Conservation (phyloP, 768 basidiomycete species). For the Suillus subaureus region DNA sequence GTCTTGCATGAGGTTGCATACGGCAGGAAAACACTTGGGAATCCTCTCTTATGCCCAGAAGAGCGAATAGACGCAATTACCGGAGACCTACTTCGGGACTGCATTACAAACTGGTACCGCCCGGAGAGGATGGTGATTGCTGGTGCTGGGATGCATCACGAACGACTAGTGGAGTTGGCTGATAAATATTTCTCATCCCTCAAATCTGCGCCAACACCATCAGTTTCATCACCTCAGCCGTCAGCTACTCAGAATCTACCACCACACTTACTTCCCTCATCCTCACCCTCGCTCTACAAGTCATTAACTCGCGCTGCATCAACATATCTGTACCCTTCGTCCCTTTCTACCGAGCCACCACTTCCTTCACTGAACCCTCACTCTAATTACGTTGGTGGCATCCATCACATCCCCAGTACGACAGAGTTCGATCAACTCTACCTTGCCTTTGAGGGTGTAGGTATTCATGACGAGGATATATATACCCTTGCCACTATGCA, state of each 20-base stretch:
- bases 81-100: conserved; percentile 57
- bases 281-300: conserved; percentile 59
- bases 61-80: conserved; percentile 76
- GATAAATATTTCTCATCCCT: conserved; percentile 82
- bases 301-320: conserved; percentile 77
- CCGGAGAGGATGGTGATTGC: conserved; percentile 97
- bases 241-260: conserved; percentile 41
- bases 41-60: conserved; percentile 85
- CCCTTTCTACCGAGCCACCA: conserved; percentile 17
- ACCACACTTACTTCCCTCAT: conserved; percentile 59
- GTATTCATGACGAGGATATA: conserved; percentile 89
- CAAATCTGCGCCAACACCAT: conserved; percentile 38
- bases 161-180: conserved; percentile 82
- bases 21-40: conserved; percentile 77
- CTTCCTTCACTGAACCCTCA: conserved; percentile 26
- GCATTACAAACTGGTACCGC: conserved; percentile 80
- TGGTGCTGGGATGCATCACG: conserved; percentile 90
- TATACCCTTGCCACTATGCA: conserved; percentile 94
- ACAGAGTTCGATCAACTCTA: conserved; percentile 92
- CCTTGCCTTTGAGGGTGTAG: conserved; percentile 88
- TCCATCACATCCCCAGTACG: conserved; percentile 63
- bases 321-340: conserved; percentile 60
- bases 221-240: conserved; percentile 27
- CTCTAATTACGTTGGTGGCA: conserved; percentile 83
- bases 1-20: conserved; percentile 88